Base-by-base conservation (phyloP, 352 stramenopile species). In the Albugo candida region DNA sequence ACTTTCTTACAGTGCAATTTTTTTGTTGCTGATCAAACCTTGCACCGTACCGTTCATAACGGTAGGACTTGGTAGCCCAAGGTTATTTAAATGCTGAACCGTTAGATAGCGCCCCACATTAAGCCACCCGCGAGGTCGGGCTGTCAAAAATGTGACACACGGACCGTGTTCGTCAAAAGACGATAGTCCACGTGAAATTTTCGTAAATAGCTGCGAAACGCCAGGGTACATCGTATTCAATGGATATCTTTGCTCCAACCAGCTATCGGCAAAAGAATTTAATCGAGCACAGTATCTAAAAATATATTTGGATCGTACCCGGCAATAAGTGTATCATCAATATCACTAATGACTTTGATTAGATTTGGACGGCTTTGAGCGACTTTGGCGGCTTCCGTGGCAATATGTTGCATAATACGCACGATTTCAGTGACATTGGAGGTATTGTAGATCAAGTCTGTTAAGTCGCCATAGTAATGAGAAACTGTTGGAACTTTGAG, bases 331-430 rank as follows among this genome's bases (percentile, higher is more conserved):
- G 77, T 89, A 53, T 89, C 77, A 38, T 89, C 77, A 36, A 89
- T 89, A 44, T 89, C 77, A 44, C 77, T 89, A n/a, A 89, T 62
- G 5, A 89, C 76, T 50, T 89, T 89, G 21, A 89, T 50, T n/a
- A 89, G 56, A 4, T 74, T 50, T 13, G 74, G 69, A 14, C 27
- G 13, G 14, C 39, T 13, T 10, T 14, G 19, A 35, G 62, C 51
- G 13, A 85, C 74, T 36, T 83, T 81, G 40, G 82, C 41, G 36
- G 70, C 66, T 45, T 87, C 77, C 11, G 85, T 61, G 12, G 74
- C 74, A 19, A 89, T 86, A 55, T 89, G 77, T 50, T 89, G 77
- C 62, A 86, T 83, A 37, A 84, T 66, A 18, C 71, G 62, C 14
- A 89, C 72, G 36, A 86, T 63, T 60, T 89, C 70, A 1, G 74